Conservation (phyloP, 1,284 basidiomycete genomes). For the Apiotrichum brassicae region DNA sequence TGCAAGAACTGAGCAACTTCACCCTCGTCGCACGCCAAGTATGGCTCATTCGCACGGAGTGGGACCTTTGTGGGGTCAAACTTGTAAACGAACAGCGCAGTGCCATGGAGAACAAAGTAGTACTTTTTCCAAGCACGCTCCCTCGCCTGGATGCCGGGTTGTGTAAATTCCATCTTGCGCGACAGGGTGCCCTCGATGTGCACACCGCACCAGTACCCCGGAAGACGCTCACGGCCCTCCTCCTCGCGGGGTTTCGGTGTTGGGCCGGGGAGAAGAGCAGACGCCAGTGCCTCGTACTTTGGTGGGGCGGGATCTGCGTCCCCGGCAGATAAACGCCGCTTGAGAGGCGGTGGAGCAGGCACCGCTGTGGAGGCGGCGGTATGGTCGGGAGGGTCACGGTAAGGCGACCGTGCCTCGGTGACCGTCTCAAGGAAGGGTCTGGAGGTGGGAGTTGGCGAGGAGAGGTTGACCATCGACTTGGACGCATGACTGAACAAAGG, state of each 20-base stretch:
- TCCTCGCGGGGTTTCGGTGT: slow-evolving; percentile 51
- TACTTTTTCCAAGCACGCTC: slow-evolving; percentile 87
- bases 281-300: slow-evolving; percentile 33
- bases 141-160: slow-evolving; percentile 75
- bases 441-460: slow-evolving; percentile 1
- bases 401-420: slow-evolving; percentile 1
- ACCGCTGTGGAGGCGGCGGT: neutral
- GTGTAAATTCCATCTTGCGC: slow-evolving; percentile 88
- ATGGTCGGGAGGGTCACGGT: neutral
- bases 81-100: slow-evolving; percentile 76
- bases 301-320: slow-evolving; percentile 46
- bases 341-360: slow-evolving; percentile 19
- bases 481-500: slow-evolving; percentile 60
- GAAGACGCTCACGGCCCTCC: slow-evolving; percentile 76
- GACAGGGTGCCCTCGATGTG: slow-evolving; percentile 79
- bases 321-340: slow-evolving; percentile 48
- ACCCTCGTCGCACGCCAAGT: slow-evolving; percentile 17
- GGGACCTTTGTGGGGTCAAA: slow-evolving; percentile 52
- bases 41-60: slow-evolving; percentile 23
- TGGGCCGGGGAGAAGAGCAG: neutral
- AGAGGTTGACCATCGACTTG: slow-evolving; percentile 54
- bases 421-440: slow-evolving; percentile 22
- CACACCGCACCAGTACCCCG: slow-evolving; percentile 69
- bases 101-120: slow-evolving; percentile 88
- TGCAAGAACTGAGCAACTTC: slow-evolving; percentile 45